These are phyloP conservation scores for Pyrenophora tritici-repentis DNA, from an alignment of 2,329 filamentous ascomycete genomes.

Conservation along the genomic window DNA sequence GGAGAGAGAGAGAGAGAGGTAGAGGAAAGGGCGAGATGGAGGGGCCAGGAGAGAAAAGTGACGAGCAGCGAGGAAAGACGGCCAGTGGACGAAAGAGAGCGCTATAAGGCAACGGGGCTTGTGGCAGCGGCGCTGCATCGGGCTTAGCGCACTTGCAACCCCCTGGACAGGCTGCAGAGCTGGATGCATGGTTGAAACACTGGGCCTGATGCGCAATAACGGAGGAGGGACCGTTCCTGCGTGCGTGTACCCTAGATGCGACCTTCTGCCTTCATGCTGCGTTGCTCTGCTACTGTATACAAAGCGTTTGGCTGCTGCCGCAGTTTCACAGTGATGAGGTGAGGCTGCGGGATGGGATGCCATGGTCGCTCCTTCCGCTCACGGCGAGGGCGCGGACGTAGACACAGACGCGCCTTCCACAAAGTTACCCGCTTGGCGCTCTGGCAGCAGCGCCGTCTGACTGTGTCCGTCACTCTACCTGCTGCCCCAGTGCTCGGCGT, in stretches of 20 bases:
- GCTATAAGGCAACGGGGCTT: conserved; percentile 27
- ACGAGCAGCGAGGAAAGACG: conserved; percentile 63
- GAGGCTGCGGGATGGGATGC: neutral
- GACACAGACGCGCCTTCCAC: no score
- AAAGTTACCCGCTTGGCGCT: no score
- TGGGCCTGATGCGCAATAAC: conserved; percentile 29
- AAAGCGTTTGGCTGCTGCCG: conserved; percentile 5
- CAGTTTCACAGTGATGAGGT: neutral
- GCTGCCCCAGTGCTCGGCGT: neutral
- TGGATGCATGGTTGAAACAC: conserved; percentile 30
- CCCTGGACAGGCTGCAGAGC: conserved; percentile 13
- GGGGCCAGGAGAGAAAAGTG: conserved; percentile 39
- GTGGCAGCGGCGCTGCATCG: conserved; percentile 20
- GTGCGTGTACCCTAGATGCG: conserved; percentile 7
- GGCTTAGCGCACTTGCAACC: conserved; percentile 11
- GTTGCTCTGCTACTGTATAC: conserved; percentile 5
- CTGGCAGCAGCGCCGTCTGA: neutral
- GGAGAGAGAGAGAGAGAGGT: conserved; percentile 10
- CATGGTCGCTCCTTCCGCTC: conserved; percentile 7
- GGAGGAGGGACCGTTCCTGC: conserved; percentile 23
- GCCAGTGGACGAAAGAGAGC: conserved; percentile 18
- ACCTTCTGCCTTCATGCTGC: neutral
- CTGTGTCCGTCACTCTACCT: no score
- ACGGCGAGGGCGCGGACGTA: no score
- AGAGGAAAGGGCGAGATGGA: conserved; percentile 59